phyloP scores from a whole-genome alignment of 768 basidiomycete genomes.

The Tricholoma flavovirens region DNA sequence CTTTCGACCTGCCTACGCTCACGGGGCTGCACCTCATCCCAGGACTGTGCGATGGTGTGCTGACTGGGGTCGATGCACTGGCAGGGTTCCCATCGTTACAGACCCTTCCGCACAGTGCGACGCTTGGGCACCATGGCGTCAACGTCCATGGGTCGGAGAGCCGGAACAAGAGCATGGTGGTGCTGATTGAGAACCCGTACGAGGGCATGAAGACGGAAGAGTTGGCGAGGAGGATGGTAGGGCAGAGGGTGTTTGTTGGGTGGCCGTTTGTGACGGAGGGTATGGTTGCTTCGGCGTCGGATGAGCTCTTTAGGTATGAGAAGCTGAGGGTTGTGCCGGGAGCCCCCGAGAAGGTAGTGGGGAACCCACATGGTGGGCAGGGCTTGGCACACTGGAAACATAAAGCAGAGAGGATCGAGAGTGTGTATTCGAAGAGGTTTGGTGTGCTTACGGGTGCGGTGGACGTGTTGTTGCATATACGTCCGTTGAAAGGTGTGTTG shows the following conservation, averaged over 20 bases:
- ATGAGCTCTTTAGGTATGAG: constrained; percentile 84
- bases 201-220: constrained; percentile 65
- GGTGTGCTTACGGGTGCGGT: constrained; percentile 83
- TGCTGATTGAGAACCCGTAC: constrained; percentile 74
- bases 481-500: constrained; percentile 77
- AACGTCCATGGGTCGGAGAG: constrained; percentile 91
- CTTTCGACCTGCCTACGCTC: constrained; percentile 86
- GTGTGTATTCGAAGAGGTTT: constrained; percentile 80
- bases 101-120: constrained; percentile 74
- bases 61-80: constrained; percentile 76
- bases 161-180: constrained; percentile 89
- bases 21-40: constrained; percentile 79
- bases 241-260: constrained; percentile 68
- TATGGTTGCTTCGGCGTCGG: constrained; percentile 79
- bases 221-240: constrained; percentile 70
- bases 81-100: constrained; percentile 96
- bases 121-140: constrained; percentile 81
- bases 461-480: constrained; percentile 80
- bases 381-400: constrained; percentile 71
- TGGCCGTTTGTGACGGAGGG: constrained; percentile 98
- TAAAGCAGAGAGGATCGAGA: constrained; percentile 78
- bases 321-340: constrained; percentile 50
- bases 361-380: constrained; percentile 67
- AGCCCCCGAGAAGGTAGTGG: constrained; percentile 48
- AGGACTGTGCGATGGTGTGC: constrained; percentile 85